Base-by-base conservation (phyloP, 352 stramenopile genomes). In the Phytophthora uliginosa region DNA sequence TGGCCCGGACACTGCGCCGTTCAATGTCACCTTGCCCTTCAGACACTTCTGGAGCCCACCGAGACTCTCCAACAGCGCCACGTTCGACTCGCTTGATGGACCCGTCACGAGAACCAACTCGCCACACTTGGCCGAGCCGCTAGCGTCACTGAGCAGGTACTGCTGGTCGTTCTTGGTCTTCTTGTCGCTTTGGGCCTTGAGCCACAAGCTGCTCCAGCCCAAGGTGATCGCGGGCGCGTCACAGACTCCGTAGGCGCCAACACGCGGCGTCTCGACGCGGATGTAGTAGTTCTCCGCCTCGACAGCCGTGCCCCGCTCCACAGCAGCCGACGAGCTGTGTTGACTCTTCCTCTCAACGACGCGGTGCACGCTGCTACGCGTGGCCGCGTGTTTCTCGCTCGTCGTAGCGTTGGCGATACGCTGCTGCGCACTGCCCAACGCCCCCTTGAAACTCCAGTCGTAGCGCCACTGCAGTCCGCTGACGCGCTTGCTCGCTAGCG, bases 251-350 rank as follows among this genome's bases (percentile, higher is more conserved):
- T 38, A 58, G 2, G 62, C 51, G 8, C 33, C 67, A 9, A 59
- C 42, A 33, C 74, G 74, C 13, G 78, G 78, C n/a, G 78, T 82
- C 22, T 81, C 64, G 0, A 85, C 65, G 15, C 57, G 48, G 40
- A 85, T 82, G 56, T 85, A 85, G 69, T 71, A 72, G 22, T 75
- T 79, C 17, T 77, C 66, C 17, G 10, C 17, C 6, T 73, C 47
- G 8, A 12, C 22, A 51, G 33, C 28, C 7, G 15, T 20, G 28
- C 33, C 71, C 13, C 48, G 28, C 36, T 73, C 59, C 17, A 38
- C 59, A n/a, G 58, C 42, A 56, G 33, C 52, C 1, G 54, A 66
- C 8, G 48, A 50, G n/a, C 47, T 66, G 36, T 67, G 59, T 8
- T 59, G 64, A 7, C 58, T 66, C 36, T 77, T 77, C 2, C 57